Evolutionary conservation across 257 asterid species (phyloP), one percentile per base, ranked within the genome.

Genomic region (Penstemon newberryi): DNA sequence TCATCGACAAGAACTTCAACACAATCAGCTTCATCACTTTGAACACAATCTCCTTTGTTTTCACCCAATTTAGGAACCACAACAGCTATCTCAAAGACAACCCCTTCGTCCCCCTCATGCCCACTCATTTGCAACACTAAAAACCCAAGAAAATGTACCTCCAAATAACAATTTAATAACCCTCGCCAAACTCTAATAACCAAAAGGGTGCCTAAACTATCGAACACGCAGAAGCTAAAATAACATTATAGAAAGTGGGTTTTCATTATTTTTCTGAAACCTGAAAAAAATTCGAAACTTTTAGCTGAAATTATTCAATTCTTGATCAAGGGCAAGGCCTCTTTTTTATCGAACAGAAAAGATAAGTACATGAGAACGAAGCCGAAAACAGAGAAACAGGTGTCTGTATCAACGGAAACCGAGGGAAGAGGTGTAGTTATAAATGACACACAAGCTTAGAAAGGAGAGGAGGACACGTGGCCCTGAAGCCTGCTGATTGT

Each of bases 1-100:
- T 89, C 86, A 46, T 76, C 84, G 54, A 78, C 84, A 70, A 93
- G 97, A 84, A 86, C 80, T 72, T 84, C 84, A 69, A 89, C 64
- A 70, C 88, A 87, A 66, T 84, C 81, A 61, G 37, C 52, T n/a
- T 18, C 61, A 43, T 45, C 60, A 57, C 50, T 78, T 46, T 49
- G 73, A 60, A 73, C 75, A 56, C 62, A 80, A 65, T 75, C 75
- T 50, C 70, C 81, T 63, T 57, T 76, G 61, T 70, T 79, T 38
- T 55, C 86, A 43, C 73, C 82, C 77, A 75, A 70, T 79, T 88
- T 90, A 4, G 87, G 81, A 73, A 93, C 73, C 47, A 83, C 99
- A 54, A 93, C 66, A 40, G 85, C 97, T 47, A 90, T 89, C 82
- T 93, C 97, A 74, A 84, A 87, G 63, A 76, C 75, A 60, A 71